Evolutionary conservation across 495 filamentous ascomycete species (phyloP).

Genomic region (Neurospora africana): DNA sequence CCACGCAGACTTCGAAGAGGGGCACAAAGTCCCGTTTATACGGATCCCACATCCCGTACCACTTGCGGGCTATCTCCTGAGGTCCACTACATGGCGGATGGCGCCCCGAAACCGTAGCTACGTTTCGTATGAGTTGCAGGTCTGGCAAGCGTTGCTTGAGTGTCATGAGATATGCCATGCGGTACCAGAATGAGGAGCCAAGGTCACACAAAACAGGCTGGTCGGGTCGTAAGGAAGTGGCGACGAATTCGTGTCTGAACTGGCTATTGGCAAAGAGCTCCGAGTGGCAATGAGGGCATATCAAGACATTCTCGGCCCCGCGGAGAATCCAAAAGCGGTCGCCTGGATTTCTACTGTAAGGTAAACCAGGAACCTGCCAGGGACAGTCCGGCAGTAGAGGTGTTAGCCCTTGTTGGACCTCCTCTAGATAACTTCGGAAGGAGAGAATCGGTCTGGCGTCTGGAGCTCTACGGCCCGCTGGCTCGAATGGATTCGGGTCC

Average conservation of each 20-base stretch:
- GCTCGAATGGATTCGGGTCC: constrained; percentile 20
- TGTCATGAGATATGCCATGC: constrained; percentile 36
- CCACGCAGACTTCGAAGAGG: constrained; percentile 30
- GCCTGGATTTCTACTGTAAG: constrained; percentile 11
- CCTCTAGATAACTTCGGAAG: constrained; percentile 28
- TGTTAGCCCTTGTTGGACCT: constrained; percentile 19
- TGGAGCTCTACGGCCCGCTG: constrained; percentile 7
- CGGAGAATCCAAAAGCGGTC: constrained; percentile 32
- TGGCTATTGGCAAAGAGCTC: constrained; percentile 27
- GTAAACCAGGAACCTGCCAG: constrained; percentile 17
- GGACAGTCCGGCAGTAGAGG: constrained; percentile 29
- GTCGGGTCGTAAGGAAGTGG: constrained; percentile 25
- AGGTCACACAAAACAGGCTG: constrained; percentile 33
- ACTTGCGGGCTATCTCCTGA: constrained; percentile 21
- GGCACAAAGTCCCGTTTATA: constrained; percentile 18
- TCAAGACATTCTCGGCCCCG: constrained; percentile 33
- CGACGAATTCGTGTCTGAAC: constrained; percentile 30
- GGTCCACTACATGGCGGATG: constrained; percentile 26
- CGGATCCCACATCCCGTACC: constrained; percentile 35
- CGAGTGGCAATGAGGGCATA: constrained; percentile 35
- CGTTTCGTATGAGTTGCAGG: constrained; percentile 26
- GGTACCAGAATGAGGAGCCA: constrained; percentile 33
- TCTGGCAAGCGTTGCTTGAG: constrained; percentile 28
- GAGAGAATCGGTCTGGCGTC: constrained; percentile 16
- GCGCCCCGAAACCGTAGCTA: constrained; percentile 27